Base-by-base conservation (phyloP, 345 rosid species). In the Bruguiera gymnorhiza region DNA sequence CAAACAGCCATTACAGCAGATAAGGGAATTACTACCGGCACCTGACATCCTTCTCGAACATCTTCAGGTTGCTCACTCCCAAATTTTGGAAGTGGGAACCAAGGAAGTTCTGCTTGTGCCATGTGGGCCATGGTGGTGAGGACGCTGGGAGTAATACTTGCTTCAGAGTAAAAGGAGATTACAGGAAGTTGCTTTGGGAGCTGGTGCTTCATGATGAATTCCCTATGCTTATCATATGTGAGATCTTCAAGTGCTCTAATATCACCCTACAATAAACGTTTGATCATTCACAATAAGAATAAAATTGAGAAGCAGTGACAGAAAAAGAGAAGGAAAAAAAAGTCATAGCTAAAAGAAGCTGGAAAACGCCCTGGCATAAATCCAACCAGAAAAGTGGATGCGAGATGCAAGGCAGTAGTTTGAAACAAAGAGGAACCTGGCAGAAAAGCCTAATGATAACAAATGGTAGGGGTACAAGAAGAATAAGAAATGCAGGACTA, bases 41-140 rank as follows among this genome's bases (percentile, higher is more conserved):
- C 86, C 51, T 79, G 83, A 39, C 75, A 76, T 72, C 89, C 82
- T 50, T 66, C 71, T 61, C 66, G 75, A 39, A 62, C 61, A 61
- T 56, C 39, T 11, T 81, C 77, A 2, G 73, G 59, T 36, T 75
- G 83, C 23, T 69, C 71, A 8, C 29, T 27, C 60, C 85, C 72
- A 15, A 82, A 70, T 18, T 30, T 76, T 24, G 82, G 81, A 65
- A 86, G 70, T 52, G 84, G 87, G 67, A 87, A 82, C 88, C 86
- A 79, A 3, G 88, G 86, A 68, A 87, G 88, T 78, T 89, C 92
- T 24, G 87, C 88, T 46, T 89, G 92, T 57, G 92, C 90, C 72
- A 87, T 84, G 78, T 71, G 90, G 7, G 88, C 79, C 86, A 86
- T 69, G 7, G 92, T 84, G 11, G 83, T 87, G 6, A 87, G 85